Evolutionary conservation across 768 basidiomycete genomes (phyloP), one percentile per base, ranked within the genome.

Genomic region (Phylloporus sp.): DNA sequence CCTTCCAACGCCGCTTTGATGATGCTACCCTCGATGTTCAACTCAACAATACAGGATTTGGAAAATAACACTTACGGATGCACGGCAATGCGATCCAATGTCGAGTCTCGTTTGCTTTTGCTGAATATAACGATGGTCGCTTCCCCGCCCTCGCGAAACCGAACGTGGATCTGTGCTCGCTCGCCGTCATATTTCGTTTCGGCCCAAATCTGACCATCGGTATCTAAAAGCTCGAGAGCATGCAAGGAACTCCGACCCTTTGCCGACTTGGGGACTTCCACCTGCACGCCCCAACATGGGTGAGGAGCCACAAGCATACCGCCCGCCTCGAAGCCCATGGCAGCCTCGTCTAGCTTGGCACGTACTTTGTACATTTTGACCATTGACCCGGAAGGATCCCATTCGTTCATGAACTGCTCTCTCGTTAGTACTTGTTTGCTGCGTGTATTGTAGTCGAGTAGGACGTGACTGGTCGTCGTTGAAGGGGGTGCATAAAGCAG

Each of bases 171-270:
- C 59, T 97, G 94, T 49, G 92, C 86, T n/a, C 94, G 79, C 68
- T 95, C 93, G 10, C 94, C 94, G 52, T 95, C 94, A 65, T 95
- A 95, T 67, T 97, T 97, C 0, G 85, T 93, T 70, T 97, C 94
- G 2, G 86, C 89, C 81, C 88, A 95, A 9, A 93, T 73, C 39
- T 49, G 46, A 23, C 53, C 51, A 12, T 58, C 52, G 8, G 50
- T 55, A 16, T 65, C 57, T 13, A 70, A 53, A 24, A 64, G 68
- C 11, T 75, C 71, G 41, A 89, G 67, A 16, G 82, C 84, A 45
- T 87, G 76, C 11, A 70, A 57, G 39, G 82, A 80, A 4, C 80
- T 74, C 45, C 78, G 75, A 3, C 86, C 91, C 62, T 94, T 95
- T 28, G 76, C 72, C 22, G 89, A 89, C 69, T 91, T 94, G 0